Conservation (phyloP, 176 grass and related monocot species). For the Tillandsia fasciculata region DNA sequence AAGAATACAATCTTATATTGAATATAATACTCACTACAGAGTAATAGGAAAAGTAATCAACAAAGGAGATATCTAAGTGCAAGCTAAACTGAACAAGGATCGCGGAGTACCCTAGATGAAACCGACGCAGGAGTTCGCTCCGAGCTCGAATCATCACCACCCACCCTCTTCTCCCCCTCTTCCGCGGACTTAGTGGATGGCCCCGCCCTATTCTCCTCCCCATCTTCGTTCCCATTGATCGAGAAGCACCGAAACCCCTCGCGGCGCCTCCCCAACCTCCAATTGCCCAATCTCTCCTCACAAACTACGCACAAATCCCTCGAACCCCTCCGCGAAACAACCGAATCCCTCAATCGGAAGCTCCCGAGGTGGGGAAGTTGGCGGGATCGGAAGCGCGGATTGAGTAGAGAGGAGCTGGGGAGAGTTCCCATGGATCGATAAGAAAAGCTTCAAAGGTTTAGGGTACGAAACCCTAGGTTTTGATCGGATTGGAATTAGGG, state of each 20-base stretch:
- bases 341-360: constrained; percentile 1
- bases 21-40: too few relatives aligned
- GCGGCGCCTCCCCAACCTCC: constrained; percentile 16
- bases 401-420: constrained; percentile 17
- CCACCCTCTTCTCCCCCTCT: constrained; percentile 28
- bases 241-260: constrained; percentile 49
- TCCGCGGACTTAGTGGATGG: constrained; percentile 23
- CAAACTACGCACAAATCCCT: constrained; percentile 10
- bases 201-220: constrained; percentile 36
- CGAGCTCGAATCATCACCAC: constrained; percentile 38
- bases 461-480: not conserved
- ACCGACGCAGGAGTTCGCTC: constrained; percentile 35
- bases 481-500: not conserved
- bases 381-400: constrained; percentile 5
- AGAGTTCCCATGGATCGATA: constrained; percentile 19
- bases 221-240: constrained; percentile 24
- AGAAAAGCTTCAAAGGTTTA: not conserved
- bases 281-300: constrained; percentile 1
- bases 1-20: too few relatives aligned
- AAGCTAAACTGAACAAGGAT: not conserved
- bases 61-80: not conserved
- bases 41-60: not conserved
- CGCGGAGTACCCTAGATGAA: constrained; percentile 31
- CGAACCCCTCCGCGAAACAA: not conserved
- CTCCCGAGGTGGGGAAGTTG: not conserved